These are phyloP conservation scores for Penicillium sp. DNA, from an alignment of 2,329 filamentous ascomycete species.

Conservation along the genomic window DNA sequence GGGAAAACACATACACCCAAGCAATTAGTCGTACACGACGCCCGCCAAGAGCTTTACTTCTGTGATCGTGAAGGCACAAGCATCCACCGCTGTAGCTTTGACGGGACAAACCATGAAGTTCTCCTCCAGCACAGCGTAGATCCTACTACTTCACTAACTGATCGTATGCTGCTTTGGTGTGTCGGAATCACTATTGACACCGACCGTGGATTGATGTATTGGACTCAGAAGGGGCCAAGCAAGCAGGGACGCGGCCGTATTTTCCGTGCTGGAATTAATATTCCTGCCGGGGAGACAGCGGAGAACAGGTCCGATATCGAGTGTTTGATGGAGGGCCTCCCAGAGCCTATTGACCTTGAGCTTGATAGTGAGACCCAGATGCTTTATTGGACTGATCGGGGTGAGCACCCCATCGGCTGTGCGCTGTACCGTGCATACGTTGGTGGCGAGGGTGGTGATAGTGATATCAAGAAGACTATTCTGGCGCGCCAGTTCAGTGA, in stretches of 20 bases:
- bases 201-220: constrained; percentile 55
- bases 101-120: constrained; percentile 23
- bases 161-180: constrained; percentile 54
- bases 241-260: constrained; percentile 59
- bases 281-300: constrained; percentile 39
- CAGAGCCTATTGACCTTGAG: constrained; percentile 63
- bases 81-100: not conserved
- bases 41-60: constrained; percentile 42
- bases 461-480: constrained; percentile 12
- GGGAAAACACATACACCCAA: constrained; percentile 54
- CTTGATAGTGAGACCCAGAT: constrained; percentile 50
- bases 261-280: constrained; percentile 53
- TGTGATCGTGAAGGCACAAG: constrained; percentile 28
- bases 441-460: no score
- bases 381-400: constrained; percentile 66
- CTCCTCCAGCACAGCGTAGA: constrained; percentile 39
- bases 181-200: constrained; percentile 59
- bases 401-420: constrained; percentile 54
- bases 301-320: constrained; percentile 48
- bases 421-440: not conserved
- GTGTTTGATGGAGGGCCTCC: constrained; percentile 49
- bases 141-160: constrained; percentile 9
- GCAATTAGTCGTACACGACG: constrained; percentile 38
- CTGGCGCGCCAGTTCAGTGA: constrained; percentile 26
- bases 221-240: constrained; percentile 63